These are phyloP conservation scores for Mallotus japonicus DNA, from an alignment of 441 rosid genomes.

Conservation along the genomic window DNA sequence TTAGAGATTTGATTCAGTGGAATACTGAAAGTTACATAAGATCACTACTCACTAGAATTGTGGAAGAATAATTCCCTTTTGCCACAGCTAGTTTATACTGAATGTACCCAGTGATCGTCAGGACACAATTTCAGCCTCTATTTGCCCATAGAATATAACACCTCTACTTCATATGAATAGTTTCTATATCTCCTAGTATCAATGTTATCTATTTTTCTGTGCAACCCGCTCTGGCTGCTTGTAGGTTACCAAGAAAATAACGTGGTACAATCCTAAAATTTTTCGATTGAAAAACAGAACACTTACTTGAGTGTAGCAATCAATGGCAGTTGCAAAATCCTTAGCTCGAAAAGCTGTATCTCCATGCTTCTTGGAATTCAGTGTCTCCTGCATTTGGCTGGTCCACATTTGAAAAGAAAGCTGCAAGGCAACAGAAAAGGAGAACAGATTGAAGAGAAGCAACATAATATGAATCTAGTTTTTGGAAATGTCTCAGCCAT, in stretches of 20 bases:
- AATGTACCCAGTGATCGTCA: background rate
- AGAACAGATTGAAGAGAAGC: background rate
- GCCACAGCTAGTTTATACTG: background rate
- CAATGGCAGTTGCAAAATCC: slow-evolving; percentile 68
- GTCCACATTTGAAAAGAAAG: slow-evolving; percentile 92
- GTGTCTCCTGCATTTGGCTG: slow-evolving; percentile 80
- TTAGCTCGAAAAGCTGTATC: slow-evolving; percentile 81
- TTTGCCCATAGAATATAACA: background rate
- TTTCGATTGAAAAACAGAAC: background rate
- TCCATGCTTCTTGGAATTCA: slow-evolving; percentile 81
- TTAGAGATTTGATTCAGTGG: too few species aligned
- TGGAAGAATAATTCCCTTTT: background rate
- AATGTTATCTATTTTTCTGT: background rate
- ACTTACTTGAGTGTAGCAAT: slow-evolving; percentile 72
- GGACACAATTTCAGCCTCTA: background rate
- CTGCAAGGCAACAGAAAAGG: slow-evolving; percentile 38
- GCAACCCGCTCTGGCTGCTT: background rate
- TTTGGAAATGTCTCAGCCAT: too few species aligned
- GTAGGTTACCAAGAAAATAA: background rate
- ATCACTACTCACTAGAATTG: background rate
- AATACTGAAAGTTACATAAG: too few species aligned
- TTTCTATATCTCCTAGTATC: background rate
- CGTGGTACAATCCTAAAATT: background rate
- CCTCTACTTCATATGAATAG: too few species aligned
- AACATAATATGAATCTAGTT: background rate